Conservation (phyloP, 2,329 filamentous ascomycete genomes). For the Scedosporium minutisporum region DNA sequence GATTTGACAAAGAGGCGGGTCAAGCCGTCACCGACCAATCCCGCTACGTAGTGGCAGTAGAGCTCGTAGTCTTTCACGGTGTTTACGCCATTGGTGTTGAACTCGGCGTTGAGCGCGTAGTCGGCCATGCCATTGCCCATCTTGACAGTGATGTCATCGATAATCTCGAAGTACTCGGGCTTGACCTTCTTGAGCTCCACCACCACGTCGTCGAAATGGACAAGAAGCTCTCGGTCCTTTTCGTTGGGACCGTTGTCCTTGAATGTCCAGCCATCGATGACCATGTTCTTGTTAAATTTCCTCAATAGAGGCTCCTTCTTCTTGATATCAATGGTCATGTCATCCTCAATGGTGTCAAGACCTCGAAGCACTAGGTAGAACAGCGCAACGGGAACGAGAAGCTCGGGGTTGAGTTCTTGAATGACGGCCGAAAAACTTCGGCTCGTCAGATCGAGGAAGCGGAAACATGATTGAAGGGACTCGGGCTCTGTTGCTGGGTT, state of each 20-base stretch:
- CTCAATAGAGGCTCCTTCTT: slow-evolving; percentile 81
- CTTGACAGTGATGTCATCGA: slow-evolving; percentile 82
- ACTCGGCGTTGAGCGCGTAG: slow-evolving; percentile 75
- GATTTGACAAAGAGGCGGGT: slow-evolving; percentile 85
- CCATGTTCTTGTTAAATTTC: slow-evolving; percentile 69
- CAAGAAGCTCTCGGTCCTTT: slow-evolving; percentile 86
- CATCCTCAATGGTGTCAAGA: slow-evolving; percentile 97
- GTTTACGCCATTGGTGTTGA: slow-evolving; percentile 69
- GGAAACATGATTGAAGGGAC: slow-evolving; percentile 73
- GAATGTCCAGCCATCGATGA: slow-evolving; percentile 84
- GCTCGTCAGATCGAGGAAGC: slow-evolving; percentile 77
- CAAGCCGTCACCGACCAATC: slow-evolving; percentile 88
- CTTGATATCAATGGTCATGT: slow-evolving; percentile 78
- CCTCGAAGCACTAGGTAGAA: slow-evolving; percentile 92
- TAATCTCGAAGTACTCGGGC: slow-evolving; percentile 71
- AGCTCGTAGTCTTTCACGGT: slow-evolving; percentile 85
- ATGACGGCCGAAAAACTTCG: slow-evolving; percentile 92
- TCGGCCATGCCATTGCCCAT: slow-evolving; percentile 99
- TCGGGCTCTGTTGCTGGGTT: slow-evolving; percentile 64
- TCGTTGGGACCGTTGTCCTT: slow-evolving; percentile 77
- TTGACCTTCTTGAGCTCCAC: slow-evolving; percentile 83
- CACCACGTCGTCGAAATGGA: slow-evolving; percentile 83
- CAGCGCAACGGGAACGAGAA: slow-evolving; percentile 76
- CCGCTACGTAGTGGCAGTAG: slow-evolving; percentile 98
- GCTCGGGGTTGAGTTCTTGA: slow-evolving; percentile 87